Conservation (phyloP, 495 filamentous ascomycete genomes). For the Aspergillus olivimuriae region DNA sequence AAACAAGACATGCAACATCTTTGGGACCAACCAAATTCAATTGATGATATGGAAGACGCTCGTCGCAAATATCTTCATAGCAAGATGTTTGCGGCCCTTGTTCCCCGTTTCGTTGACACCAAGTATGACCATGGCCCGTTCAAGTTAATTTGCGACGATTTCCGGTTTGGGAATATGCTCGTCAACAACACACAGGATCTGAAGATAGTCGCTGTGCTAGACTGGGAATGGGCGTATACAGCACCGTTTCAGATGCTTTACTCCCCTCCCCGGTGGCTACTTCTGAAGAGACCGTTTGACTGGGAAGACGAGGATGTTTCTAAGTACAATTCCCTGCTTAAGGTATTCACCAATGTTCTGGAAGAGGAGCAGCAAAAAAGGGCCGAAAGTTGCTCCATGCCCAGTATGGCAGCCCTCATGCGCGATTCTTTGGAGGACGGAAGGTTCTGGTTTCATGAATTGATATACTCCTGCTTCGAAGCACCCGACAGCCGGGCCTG, state of each 20-base stretch:
- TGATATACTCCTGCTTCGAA: no score
- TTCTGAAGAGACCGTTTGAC: not conserved
- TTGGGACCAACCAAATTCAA: conserved; percentile 26
- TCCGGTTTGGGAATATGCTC: conserved; percentile 26
- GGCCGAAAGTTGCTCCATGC: no score
- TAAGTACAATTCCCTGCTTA: not conserved
- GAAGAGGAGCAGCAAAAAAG: not conserved
- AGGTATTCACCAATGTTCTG: not conserved
- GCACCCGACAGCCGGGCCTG: no score
- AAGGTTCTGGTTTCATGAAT: no score
- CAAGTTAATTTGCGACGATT: conserved; percentile 33
- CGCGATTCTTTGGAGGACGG: no score
- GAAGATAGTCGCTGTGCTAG: not conserved
- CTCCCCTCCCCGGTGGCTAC: not conserved
- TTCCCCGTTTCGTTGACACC: conserved; percentile 16
- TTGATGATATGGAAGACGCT: conserved; percentile 14
- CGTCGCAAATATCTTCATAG: conserved; percentile 19
- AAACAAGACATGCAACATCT: conserved; percentile 30
- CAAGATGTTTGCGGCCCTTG: conserved; percentile 19
- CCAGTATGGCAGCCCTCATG: no score
- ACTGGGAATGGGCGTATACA: not conserved
- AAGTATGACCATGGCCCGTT: conserved; percentile 24
- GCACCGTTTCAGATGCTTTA: not conserved
- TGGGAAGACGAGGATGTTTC: not conserved
- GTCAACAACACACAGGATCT: not conserved